Percentiles rank a stretch among this genome's conserved stretches.
Conservation (phyloP, 495 filamentous ascomycete genomes). For the Penicillium steckii region DNA sequence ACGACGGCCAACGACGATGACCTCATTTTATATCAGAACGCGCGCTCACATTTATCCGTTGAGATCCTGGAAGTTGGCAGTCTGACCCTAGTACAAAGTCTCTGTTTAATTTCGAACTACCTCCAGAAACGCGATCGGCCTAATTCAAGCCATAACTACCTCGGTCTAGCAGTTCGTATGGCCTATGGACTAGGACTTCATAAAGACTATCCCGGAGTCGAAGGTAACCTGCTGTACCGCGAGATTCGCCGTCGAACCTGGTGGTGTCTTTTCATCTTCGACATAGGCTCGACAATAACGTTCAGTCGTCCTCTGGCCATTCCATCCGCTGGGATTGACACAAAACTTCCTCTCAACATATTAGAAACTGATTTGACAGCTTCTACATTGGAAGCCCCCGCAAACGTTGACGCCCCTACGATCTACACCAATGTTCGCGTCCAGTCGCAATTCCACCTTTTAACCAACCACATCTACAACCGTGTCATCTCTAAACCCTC, state of each 20-base stretch:
- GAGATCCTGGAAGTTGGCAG: conserved; percentile 7
- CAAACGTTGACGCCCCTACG: neutral
- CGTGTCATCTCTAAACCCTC: conserved; percentile 3
- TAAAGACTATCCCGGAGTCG: neutral
- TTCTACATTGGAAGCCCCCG: neutral
- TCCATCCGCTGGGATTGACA: conserved; percentile 2
- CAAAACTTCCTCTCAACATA: conserved; percentile 4
- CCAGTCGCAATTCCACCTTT: conserved; percentile 4
- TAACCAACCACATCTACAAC: conserved; percentile 7
- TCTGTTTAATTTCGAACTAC: neutral
- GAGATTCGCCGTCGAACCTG: conserved; percentile 6
- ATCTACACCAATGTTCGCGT: conserved; percentile 6
- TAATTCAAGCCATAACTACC: neutral
- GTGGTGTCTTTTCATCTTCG: conserved; percentile 7
- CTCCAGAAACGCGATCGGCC: neutral
- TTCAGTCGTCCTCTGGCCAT: conserved; percentile 6
- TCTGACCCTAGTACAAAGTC: neutral
- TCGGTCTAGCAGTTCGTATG: neutral
- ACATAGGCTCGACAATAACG: conserved; percentile 5
- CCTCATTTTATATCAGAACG: neutral
- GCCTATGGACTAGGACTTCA: neutral
- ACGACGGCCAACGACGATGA: conserved; percentile 4
- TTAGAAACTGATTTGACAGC: conserved; percentile 1
- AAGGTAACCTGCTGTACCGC: conserved; percentile 1
- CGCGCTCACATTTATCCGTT: conserved; percentile 3